Base-by-base conservation (phyloP, 768 basidiomycete species). In the Psilocybe cubensis region DNA sequence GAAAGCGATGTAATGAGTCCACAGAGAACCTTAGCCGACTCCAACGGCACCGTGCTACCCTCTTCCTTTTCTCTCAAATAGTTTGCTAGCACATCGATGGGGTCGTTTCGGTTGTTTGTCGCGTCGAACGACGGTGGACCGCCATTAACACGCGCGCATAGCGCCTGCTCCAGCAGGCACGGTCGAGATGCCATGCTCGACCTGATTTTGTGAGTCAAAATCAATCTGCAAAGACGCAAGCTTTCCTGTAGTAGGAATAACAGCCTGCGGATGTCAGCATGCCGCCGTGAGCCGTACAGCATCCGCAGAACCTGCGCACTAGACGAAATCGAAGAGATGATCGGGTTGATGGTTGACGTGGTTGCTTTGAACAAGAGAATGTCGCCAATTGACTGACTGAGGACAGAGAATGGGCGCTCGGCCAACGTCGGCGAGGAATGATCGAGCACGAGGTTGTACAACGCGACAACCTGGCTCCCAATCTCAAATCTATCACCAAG, bases 401-500 rank as follows among this genome's bases (percentile, higher is more conserved):
- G 72, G 7, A 75, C 68, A 0, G 81, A 73, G 63, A 90, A 89
- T 0, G 89, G 88, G 25, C 82, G 75, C 40, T 81, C 80, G 47
- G 74, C 74, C 48, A 84, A 56, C 2, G 76, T 68, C 0, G 84
- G 84, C 0, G 88, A 82, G 1, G 84, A 80, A 59, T 88, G 81
- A 46, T 81, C 76, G 43, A 96, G 70, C 11, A 94, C 81, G 38
- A 83, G 80, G 12, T 81, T 75, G 68, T 91, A 96, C 25, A 96
- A 75, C 7, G 78, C 76, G 9, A 85, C 81, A 23, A 94, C 77
- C 14, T 86, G 76, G 51, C 81, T 78, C 18, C 88, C 89, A 45
- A 98, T 88, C 74, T 93, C 90, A 65, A 92, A 96, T 35, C 91
- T 82, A 66, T 93, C 90, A 4, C 88, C 88, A 11, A 95, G 77